These are phyloP conservation scores for Pneumocystis wakefieldiae DNA, from an alignment of 1,139 yeast genomes.

Conservation along the genomic window DNA sequence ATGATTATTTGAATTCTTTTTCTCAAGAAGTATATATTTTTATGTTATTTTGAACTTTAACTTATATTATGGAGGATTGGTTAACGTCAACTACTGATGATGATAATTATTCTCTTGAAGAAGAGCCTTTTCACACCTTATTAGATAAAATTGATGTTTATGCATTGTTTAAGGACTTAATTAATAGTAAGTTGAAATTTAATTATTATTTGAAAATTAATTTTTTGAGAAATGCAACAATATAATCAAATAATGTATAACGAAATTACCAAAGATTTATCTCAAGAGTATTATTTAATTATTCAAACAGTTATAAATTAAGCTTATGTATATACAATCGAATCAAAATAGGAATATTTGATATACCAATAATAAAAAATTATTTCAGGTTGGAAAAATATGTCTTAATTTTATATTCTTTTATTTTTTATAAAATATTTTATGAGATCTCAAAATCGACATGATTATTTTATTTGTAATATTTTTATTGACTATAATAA, in stretches of 20 bases:
- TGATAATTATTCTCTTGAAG: conserved; percentile 46
- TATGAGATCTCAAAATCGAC: background rate
- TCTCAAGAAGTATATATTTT: conserved; percentile 19
- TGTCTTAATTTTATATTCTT: background rate
- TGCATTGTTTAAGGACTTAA: conserved; percentile 32
- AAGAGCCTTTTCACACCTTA: conserved; percentile 72
- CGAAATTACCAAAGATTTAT: conserved; percentile 6
- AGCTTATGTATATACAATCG: background rate
- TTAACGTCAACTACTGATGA: conserved; percentile 19
- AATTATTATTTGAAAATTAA: background rate
- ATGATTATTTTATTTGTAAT: background rate
- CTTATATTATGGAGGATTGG: conserved; percentile 19
- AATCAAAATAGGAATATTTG: background rate
- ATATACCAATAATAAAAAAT: background rate
- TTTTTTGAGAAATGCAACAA: conserved; percentile 24
- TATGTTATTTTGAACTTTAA: conserved; percentile 6
- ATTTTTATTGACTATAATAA: background rate
- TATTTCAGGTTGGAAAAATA: background rate
- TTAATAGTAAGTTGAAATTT: background rate
- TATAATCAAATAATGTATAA: conserved; percentile 14
- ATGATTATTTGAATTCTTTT: conserved; percentile 23
- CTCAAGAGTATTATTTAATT: conserved; percentile 2
- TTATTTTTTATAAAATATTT: background rate
- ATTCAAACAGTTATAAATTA: conserved; percentile 7
- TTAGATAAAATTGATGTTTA: conserved; percentile 60